These are phyloP conservation scores for Diutina ranongensis DNA, from an alignment of 1,139 yeast genomes.

Conservation along the genomic window DNA sequence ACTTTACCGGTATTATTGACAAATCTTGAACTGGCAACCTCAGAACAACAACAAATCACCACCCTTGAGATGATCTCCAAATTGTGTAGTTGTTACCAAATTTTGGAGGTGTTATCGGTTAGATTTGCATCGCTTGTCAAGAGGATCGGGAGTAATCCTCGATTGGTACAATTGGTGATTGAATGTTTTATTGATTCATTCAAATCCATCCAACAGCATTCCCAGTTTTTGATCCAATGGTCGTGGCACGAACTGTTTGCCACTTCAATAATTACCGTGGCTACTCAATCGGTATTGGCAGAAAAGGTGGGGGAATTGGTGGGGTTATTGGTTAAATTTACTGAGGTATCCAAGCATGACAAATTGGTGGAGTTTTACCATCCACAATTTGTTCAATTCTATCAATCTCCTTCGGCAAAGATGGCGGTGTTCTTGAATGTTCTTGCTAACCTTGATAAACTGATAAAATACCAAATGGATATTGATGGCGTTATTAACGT, in stretches of 20 bases:
- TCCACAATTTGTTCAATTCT: neutral
- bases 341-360: conserved; percentile 27
- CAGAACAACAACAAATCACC: conserved; percentile 13
- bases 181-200: conserved; percentile 18
- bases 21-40: conserved; percentile 9
- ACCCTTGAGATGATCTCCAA: conserved; percentile 33
- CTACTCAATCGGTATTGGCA: conserved; percentile 12
- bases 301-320: conserved; percentile 28
- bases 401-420: neutral
- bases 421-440: neutral
- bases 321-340: conserved; percentile 26
- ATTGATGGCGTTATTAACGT: neutral
- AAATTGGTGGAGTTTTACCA: conserved; percentile 16
- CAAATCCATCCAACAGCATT: conserved; percentile 13
- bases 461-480: neutral
- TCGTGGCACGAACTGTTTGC: conserved; percentile 31
- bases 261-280: conserved; percentile 18
- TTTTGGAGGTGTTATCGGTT: conserved; percentile 39
- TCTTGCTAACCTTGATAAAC: conserved; percentile 3
- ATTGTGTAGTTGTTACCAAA: conserved; percentile 32
- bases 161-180: conserved; percentile 11
- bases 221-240: conserved; percentile 25
- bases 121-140: conserved; percentile 17
- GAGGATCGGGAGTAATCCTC: neutral
- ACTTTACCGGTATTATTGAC: conserved; percentile 49